phyloP scores from a whole-genome alignment of 116 monocot genomes.

The Papilionanthe hybrid region DNA sequence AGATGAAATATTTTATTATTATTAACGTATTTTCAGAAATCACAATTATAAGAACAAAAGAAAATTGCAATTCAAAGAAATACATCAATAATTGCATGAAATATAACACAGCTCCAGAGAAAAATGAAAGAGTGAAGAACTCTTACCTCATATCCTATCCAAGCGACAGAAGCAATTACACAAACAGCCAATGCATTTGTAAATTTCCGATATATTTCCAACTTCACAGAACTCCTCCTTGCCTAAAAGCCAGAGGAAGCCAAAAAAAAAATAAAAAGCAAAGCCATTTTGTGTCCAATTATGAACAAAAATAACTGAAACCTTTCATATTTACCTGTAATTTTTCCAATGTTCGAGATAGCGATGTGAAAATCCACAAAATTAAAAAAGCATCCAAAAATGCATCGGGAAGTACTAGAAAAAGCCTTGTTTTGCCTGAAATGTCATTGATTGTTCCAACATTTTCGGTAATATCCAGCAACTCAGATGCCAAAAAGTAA shows the following conservation, averaged over 20 bases:
- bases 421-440: slow-evolving; percentile 79
- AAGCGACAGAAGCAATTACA: slow-evolving; percentile 86
- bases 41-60: too few species aligned
- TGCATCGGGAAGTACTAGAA: slow-evolving; percentile 90
- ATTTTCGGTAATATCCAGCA: slow-evolving; percentile 80
- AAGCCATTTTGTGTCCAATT: background rate
- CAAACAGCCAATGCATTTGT: slow-evolving; percentile 83
- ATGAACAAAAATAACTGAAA: background rate
- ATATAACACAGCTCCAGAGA: background rate
- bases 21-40: too few species aligned
- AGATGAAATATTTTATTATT: too few species aligned
- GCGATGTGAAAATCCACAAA: slow-evolving; percentile 96
- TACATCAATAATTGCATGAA: background rate
- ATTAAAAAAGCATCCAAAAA: slow-evolving; percentile 86
- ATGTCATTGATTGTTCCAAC: slow-evolving; percentile 93
- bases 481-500: slow-evolving; percentile 87
- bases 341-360: slow-evolving; percentile 80
- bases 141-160: slow-evolving; percentile 96
- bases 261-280: background rate
- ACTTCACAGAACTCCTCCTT: slow-evolving; percentile 68
- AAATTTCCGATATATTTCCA: slow-evolving; percentile 95
- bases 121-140: background rate
- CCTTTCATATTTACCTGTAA: slow-evolving; percentile 50
- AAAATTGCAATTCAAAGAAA: background rate
- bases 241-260: slow-evolving; percentile 32